Evolutionary conservation across 495 filamentous ascomycete species (phyloP), one percentile per base, ranked within the genome.

Genomic region (Neurospora pannonica): DNA sequence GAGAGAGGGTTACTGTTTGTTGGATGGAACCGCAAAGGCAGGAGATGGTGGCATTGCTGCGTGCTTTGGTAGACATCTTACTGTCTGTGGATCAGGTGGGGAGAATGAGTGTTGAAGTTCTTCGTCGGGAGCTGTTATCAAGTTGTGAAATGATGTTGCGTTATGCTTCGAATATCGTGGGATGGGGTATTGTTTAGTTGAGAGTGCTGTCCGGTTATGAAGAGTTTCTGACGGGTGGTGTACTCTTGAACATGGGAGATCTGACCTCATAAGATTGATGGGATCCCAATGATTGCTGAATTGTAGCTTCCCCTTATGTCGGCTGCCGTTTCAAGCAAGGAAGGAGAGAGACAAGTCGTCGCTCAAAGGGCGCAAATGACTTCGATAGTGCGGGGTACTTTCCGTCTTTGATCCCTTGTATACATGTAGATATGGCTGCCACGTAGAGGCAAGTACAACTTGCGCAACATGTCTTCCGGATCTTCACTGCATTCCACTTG

Each of bases 11-110:
- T 11, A 54, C 46, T 5, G 81, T 78, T 54, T 88, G 84, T 15
- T 73, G 82, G 13, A 86, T 80, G 24, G 79, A 74, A 54, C 86
- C 83, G 77, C 91, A 93, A 60, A 89, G 84, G 79, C 91, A 93
- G 69, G 88, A 82, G 62, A 89, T 81, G 38, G 78, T 70, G 46
- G 46, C 46, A 11, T 54, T 24, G 10, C n/a, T 54, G 46, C n/a
- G 9, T 28, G 46, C 21, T 54, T 54, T 28, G 46, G 21, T 24
- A 24, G 46, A 13, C 46, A 54, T 54, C 46, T 28, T 54, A 10
- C 17, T 40, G 39, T 21, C 42, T 46, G 42, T n/a, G 19, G 21
- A 46, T 3, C 42, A 46, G 5, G 46, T 24, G 11, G 46, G 21
- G 46, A 28, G 46, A 54, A 24, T 21, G 46, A 28, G 42, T 54